Evolutionary conservation across 1,284 basidiomycete genomes (phyloP).

Genomic region (Sphaerobolus stellatus): DNA sequence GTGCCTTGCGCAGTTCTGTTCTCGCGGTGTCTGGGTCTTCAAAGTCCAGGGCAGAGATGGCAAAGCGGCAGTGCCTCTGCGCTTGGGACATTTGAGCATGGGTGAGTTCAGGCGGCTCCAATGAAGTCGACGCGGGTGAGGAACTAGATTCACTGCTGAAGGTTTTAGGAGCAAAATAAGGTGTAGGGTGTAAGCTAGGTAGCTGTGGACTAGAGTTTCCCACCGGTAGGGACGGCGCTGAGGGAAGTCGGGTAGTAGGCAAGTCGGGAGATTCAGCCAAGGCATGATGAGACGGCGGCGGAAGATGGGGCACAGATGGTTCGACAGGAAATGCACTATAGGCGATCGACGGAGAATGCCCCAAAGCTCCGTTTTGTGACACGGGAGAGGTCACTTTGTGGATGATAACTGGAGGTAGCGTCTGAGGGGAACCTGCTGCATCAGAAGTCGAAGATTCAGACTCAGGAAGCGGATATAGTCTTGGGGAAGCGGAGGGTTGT

Average conservation of each 20-base stretch:
- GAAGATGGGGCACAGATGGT: slow-evolving; percentile 16
- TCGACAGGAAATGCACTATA: not conserved
- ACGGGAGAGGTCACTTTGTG: slow-evolving; percentile 4
- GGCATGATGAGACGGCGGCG: not conserved
- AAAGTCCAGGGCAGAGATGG: slow-evolving; percentile 89
- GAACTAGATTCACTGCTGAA: slow-evolving; percentile 17
- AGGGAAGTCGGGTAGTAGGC: slow-evolving; percentile 10
- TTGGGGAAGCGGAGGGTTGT: not conserved
- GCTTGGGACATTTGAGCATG: slow-evolving; percentile 64
- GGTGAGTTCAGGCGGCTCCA: slow-evolving; percentile 50
- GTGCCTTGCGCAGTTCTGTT: slow-evolving; percentile 74
- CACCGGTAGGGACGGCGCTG: slow-evolving; percentile 22
- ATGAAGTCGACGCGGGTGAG: slow-evolving; percentile 14
- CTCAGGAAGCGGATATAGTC: not conserved
- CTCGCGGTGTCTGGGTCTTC: slow-evolving; percentile 85
- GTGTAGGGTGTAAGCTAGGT: slow-evolving; percentile 5
- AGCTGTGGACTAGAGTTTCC: slow-evolving; percentile 13
- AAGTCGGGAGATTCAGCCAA: slow-evolving; percentile 13
- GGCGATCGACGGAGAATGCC: slow-evolving; percentile 15
- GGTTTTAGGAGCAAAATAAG: slow-evolving; percentile 16
- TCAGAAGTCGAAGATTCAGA: not conserved
- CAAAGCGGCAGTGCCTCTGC: slow-evolving; percentile 89
- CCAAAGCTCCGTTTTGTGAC: slow-evolving; percentile 14
- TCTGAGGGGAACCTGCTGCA: not conserved
- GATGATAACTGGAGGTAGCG: slow-evolving; percentile 3